Base-by-base conservation (phyloP, 2,329 filamentous ascomycete species). In the Sclerotinia glacialis region DNA sequence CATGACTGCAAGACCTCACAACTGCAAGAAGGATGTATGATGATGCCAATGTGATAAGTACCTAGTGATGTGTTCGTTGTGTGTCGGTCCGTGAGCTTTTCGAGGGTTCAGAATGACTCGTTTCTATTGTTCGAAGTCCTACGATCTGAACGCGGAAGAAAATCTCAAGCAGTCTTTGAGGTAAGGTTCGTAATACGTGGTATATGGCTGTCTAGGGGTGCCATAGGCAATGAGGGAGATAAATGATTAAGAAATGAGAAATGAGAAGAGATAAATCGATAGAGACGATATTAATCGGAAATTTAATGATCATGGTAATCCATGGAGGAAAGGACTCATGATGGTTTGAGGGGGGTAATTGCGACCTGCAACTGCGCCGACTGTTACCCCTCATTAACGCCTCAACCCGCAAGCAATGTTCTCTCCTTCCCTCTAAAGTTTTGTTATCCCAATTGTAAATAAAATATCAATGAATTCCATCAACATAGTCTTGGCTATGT, bases 251-350 rank as follows among this genome's bases (percentile, higher is more conserved):
- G 12, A 37, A 44, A 64, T 26, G 23, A 28, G 26, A n/a, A 44
- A 37, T 1, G 23, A 28, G n/a, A 26, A 23, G 26, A 16, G 40
- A 42, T n/a, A 34, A 12, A 26, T 16, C 18, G 14, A 5, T 7
- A 49, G 21, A 34, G 26, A 61, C 40, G 46, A 42, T 21, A n/a
- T n/a, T 3, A 7, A 46, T 50, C 46, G 26, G 14, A 52, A 9
- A 61, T 52, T 65, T 53, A 21, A 50, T 34, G 18, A 26, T 26
- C 44, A 60, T 61, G 55, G 34, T 23, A 31, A 52, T 40, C 21
- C 37, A 49, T 52, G 34, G 46, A 52, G 23, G 64, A 61, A 65
- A 44, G 54, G 34, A 44, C 54, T 61, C n/a, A 60, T 46, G 64
- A 44, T 56, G 46, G 46, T 12, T 34, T 34, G 23, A 61, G 16